These are phyloP conservation scores for Ascomycota sp. DNA, from an alignment of 2,329 filamentous ascomycete genomes.

Conservation along the genomic window DNA sequence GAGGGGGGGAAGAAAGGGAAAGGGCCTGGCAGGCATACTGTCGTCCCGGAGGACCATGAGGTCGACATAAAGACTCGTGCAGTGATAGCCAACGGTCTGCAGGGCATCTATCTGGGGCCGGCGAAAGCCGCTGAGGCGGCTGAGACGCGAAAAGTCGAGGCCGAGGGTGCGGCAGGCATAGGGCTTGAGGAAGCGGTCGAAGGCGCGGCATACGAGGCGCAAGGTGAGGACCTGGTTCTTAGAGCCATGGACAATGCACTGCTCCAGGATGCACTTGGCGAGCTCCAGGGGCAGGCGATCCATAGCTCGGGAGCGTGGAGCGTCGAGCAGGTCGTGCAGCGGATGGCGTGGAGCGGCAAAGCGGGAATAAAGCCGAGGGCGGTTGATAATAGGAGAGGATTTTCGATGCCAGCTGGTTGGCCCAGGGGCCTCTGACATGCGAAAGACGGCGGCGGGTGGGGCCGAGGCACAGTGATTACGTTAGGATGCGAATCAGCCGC, in stretches of 20 bases:
- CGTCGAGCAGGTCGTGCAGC: background rate
- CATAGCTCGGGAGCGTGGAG: slow-evolving; percentile 10
- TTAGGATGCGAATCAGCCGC: no score
- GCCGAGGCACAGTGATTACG: no score
- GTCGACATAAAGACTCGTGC: slow-evolving; percentile 27
- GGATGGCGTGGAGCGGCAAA: background rate
- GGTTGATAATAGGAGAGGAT: background rate
- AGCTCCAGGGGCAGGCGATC: slow-evolving; percentile 25
- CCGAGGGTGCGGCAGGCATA: slow-evolving; percentile 23
- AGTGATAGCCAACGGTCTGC: slow-evolving; percentile 23
- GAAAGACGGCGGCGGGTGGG: no score
- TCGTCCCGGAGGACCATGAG: slow-evolving; percentile 30
- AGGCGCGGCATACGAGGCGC: slow-evolving; percentile 26
- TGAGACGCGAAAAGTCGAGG: slow-evolving; percentile 26
- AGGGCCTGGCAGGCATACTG: slow-evolving; percentile 9
- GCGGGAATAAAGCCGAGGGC: background rate
- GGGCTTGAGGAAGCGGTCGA: slow-evolving; percentile 23
- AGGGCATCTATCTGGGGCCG: slow-evolving; percentile 18
- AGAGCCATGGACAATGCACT: slow-evolving; percentile 16
- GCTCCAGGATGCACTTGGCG: slow-evolving; percentile 21
- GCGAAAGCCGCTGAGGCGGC: slow-evolving; percentile 11
- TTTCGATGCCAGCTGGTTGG: no score
- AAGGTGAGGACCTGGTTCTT: slow-evolving; percentile 23
- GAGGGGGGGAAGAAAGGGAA: background rate
- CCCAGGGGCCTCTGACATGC: no score